Evolutionary conservation across 495 filamentous ascomycete species (phyloP).

Genomic region (Podospora australis): DNA sequence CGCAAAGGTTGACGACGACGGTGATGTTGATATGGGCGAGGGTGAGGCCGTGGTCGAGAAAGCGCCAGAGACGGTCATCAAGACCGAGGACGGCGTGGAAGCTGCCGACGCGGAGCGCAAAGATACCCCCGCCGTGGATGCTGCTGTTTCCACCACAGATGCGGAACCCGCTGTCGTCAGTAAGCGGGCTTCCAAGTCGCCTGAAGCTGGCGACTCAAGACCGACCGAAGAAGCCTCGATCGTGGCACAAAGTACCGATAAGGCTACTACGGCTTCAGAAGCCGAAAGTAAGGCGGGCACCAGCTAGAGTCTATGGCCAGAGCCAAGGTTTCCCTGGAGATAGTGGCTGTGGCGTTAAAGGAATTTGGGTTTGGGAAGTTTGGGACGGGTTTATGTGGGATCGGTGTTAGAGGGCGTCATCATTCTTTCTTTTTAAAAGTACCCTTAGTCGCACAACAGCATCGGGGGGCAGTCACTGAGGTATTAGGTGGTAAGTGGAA

Average conservation of each 20-base stretch:
- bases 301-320: no score
- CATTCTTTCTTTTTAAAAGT: no score
- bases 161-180: conserved; percentile 4
- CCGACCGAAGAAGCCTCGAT: conserved; percentile 2
- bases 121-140: not conserved
- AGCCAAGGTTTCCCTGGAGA: no score
- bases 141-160: conserved; percentile 7
- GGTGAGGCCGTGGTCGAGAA: conserved; percentile 13
- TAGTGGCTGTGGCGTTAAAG: no score
- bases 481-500: no score
- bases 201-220: conserved; percentile 8
- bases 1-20: conserved; percentile 23
- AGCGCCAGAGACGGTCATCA: conserved; percentile 21
- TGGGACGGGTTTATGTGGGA: no score
- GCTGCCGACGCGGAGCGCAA: conserved; percentile 4
- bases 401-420: no score
- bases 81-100: conserved; percentile 27
- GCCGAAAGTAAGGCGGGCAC: conserved; percentile 4
- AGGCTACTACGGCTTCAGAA: conserved; percentile 4
- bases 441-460: no score
- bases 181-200: not conserved
- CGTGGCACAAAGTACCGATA: conserved; percentile 6
- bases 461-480: no score
- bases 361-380: no score
- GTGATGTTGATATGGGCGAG: conserved; percentile 34